A percentile compares a stretch with the other conserved stretches of the same genome.
These are phyloP conservation scores for Hygrocybe punicea DNA, from an alignment of 768 basidiomycete species.

Conservation along the genomic window DNA sequence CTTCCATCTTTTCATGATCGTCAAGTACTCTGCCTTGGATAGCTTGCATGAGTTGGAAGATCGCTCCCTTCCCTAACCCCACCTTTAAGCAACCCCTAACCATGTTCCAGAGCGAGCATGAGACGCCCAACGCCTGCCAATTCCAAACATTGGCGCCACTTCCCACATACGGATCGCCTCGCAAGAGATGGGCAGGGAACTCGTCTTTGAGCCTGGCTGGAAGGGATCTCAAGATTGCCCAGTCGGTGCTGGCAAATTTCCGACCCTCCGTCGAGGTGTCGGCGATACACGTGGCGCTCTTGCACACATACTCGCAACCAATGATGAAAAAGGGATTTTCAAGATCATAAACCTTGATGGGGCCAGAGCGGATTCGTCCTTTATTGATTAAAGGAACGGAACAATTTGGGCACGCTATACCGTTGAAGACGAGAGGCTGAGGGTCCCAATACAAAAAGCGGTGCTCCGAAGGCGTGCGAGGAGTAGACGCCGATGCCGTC, in stretches of 20 bases:
- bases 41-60: conserved; percentile 54
- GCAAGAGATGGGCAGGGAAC: conserved; percentile 63
- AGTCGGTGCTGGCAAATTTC: conserved; percentile 68
- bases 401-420: conserved; percentile 71
- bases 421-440: conserved; percentile 76
- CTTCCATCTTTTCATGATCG: conserved; percentile 34
- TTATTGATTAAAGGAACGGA: conserved; percentile 56
- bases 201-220: conserved; percentile 68
- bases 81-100: conserved; percentile 55
- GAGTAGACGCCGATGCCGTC: conserved; percentile 65
- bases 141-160: conserved; percentile 64
- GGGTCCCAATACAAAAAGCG: conserved; percentile 88
- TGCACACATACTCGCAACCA: conserved; percentile 77
- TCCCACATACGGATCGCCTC: conserved; percentile 56
- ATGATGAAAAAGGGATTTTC: conserved; percentile 80
- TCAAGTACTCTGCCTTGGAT: conserved; percentile 55
- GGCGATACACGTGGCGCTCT: conserved; percentile 45
- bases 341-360: conserved; percentile 76
- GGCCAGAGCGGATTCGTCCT: conserved; percentile 70
- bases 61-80: conserved; percentile 60
- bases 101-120: conserved; percentile 68
- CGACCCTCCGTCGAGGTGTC: conserved; percentile 51
- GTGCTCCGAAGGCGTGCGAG: conserved; percentile 69
- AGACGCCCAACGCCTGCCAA: conserved; percentile 75
- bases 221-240: conserved; percentile 65